phyloP scores from a whole-genome alignment of 345 rosid species.

The Gossypium ekmanianum region DNA sequence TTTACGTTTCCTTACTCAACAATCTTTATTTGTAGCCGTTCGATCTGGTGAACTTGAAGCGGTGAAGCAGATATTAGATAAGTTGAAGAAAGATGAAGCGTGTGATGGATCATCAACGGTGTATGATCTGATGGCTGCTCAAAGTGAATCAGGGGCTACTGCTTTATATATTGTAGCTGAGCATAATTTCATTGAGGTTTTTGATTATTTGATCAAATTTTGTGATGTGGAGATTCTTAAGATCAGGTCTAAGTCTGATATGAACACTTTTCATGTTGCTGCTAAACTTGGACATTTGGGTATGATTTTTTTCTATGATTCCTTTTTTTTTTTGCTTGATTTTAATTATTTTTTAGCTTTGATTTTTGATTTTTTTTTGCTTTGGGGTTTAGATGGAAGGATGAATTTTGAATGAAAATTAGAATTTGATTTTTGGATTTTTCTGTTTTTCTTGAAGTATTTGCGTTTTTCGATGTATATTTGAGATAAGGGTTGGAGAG shows the following conservation, averaged over 20 bases:
- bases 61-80: constrained; percentile 45
- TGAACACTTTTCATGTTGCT: constrained; percentile 83
- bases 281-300: constrained; percentile 84
- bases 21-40: constrained; percentile 72
- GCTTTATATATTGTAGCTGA: constrained; percentile 68
- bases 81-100: constrained; percentile 42
- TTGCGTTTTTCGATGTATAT: no score
- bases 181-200: constrained; percentile 46
- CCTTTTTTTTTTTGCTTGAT: neutral
- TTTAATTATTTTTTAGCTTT: neutral
- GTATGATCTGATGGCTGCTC: constrained; percentile 72
- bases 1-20: constrained; percentile 67
- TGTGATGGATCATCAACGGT: constrained; percentile 51
- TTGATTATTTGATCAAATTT: constrained; percentile 58
- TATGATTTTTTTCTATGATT: constrained; percentile 24
- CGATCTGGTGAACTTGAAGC: constrained; percentile 62
- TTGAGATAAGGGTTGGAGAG: no score
- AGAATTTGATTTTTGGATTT: no score
- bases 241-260: constrained; percentile 81
- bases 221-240: constrained; percentile 55
- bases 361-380: neutral
- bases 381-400: neutral
- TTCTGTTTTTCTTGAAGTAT: no score
- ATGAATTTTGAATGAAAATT: neutral
- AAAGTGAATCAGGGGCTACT: constrained; percentile 74